These are phyloP conservation scores for Pichia terricola DNA, from an alignment of 1,139 yeast species.

Conservation along the genomic window DNA sequence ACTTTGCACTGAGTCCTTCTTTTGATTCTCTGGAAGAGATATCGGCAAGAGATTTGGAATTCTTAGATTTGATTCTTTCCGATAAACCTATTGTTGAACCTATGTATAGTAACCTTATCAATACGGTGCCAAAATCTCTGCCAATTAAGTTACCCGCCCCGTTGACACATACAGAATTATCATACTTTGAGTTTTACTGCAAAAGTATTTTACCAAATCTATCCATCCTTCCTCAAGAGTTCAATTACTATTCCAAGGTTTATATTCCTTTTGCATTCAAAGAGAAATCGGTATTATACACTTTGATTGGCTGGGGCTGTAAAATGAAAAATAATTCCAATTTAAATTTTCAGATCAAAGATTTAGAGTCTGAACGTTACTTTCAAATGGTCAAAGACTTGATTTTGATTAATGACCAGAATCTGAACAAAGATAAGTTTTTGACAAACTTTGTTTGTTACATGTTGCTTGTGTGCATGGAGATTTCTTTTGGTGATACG, in stretches of 20 bases:
- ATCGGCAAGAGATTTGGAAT: slow-evolving; percentile 9
- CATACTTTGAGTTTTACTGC: slow-evolving; percentile 27
- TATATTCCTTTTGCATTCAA: slow-evolving; percentile 28
- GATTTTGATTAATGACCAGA: slow-evolving; percentile 8
- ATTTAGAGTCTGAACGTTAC: slow-evolving; percentile 16
- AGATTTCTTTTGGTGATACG: slow-evolving; percentile 30
- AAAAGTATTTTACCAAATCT: slow-evolving; percentile 25
- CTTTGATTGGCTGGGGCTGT: slow-evolving; percentile 28
- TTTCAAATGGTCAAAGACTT: slow-evolving; percentile 14
- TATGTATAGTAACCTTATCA: slow-evolving; percentile 4
- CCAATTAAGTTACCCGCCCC: slow-evolving; percentile 16
- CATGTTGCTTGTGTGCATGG: slow-evolving; percentile 29
- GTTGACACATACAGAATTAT: slow-evolving; percentile 14
- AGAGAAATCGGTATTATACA: slow-evolving; percentile 25
- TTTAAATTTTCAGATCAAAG: slow-evolving; percentile 17
- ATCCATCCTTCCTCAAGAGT: slow-evolving; percentile 27
- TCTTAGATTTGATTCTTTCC: slow-evolving; percentile 8
- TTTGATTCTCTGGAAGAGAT: slow-evolving; percentile 3
- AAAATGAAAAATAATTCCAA: slow-evolving; percentile 15
- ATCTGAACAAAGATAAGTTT: slow-evolving; percentile 17
- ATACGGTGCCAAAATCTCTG: slow-evolving; percentile 10
- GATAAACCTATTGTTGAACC: slow-evolving; percentile 12
- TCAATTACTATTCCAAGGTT: slow-evolving; percentile 27
- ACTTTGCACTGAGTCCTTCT: not conserved
- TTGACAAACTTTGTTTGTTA: slow-evolving; percentile 25